Evolutionary conservation across 371 early-diverging fungal species (phyloP), one percentile per base, ranked within the genome.

Genomic region (Rhizopus arrhizus): DNA sequence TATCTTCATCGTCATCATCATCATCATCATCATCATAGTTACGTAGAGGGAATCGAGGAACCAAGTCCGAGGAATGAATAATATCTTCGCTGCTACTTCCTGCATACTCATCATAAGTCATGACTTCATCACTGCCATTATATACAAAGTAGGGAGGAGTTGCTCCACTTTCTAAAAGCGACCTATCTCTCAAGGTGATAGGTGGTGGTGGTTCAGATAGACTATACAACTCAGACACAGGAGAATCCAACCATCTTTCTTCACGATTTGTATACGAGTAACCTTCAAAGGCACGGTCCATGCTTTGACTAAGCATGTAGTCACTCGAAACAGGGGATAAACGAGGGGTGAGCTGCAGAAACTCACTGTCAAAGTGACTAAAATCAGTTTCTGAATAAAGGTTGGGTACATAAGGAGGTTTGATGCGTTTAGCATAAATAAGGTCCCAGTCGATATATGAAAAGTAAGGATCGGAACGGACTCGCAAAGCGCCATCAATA

Each of bases 391-490:
- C 82, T 8, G 81, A 75, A 15, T 63, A 53, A 34, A 84, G 55
- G 22, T 73, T 66, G 8, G 88, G 85, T 3, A 83, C 65, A 58
- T 83, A 81, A 3, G 83, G 83, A n/a, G 89, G 86, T 43, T 55
- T 62, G 46, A 84, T 75, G 6, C 83, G 77, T 53, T 83, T 83
- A 42, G 82, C 70, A 38, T 77, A 78, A 2, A 90, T 78, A n/a
- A 78, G 75, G 16, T 85, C 76, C 91, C 92, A 93, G 66, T 87
- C 80, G 32, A 91, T 69, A 6, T 58, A 65, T 4, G 60, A 46
- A 66, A 93, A 90, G 63, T 87, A 93, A 9, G 86, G 82, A 58
- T 92, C 89, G 0, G 70, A 63, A 41, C 87, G 86, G 34, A 91
- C 81, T 3, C 61, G 58, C 0, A 80, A 72, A 11, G 83, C 85